Percentiles rank a stretch among this genome's conserved stretches.
Conservation (phyloP, 2,329 filamentous ascomycete genomes). For the Trichoderma atroviride region DNA sequence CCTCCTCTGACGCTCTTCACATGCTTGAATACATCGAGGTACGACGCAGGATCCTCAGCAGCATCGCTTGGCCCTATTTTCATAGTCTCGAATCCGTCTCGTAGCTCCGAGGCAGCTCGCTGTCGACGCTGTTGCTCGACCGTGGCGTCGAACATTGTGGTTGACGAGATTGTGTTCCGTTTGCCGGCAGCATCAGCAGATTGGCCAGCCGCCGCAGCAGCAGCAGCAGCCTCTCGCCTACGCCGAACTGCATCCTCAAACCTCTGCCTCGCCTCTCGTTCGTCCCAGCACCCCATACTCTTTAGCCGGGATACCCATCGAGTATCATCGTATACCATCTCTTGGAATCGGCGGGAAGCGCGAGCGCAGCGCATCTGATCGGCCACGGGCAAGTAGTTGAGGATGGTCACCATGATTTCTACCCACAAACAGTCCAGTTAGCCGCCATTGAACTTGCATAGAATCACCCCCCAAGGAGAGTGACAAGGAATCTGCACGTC, state of each 20-base stretch:
- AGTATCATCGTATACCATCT: conserved; percentile 99
- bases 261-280: conserved; percentile 76
- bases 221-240: conserved; percentile 58
- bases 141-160: conserved; percentile 74
- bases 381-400: conserved; percentile 83
- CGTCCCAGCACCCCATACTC: conserved; percentile 90
- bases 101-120: conserved; percentile 39
- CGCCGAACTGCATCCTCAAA: conserved; percentile 72
- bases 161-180: conserved; percentile 31
- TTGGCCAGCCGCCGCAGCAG: conserved; percentile 30
- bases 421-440: conserved; percentile 1
- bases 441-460: conserved; percentile 2
- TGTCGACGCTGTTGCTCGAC: conserved; percentile 64
- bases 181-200: conserved; percentile 30
- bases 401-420: conserved; percentile 86
- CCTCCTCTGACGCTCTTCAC: conserved; percentile 79
- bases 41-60: conserved; percentile 61
- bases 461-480: not conserved
- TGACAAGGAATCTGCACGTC: not conserved
- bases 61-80: conserved; percentile 54
- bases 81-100: conserved; percentile 81
- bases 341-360: conserved; percentile 81
- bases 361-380: conserved; percentile 86
- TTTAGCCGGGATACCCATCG: conserved; percentile 88
- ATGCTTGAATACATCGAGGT: conserved; percentile 69